Evolutionary conservation across 2,329 filamentous ascomycete genomes (phyloP).

Genomic region (Lithohypha guttulata): DNA sequence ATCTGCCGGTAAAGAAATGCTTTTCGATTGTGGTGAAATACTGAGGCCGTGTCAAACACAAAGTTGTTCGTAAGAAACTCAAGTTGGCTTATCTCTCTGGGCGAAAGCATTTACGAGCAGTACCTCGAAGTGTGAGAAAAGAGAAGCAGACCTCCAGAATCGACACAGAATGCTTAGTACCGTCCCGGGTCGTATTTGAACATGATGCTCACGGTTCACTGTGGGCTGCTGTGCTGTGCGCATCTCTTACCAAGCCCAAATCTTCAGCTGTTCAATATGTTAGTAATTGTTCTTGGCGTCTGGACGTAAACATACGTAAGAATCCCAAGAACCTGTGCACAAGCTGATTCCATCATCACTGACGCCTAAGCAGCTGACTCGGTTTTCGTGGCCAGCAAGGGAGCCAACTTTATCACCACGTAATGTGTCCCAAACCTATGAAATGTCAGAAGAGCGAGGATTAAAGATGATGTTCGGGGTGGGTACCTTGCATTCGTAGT

Average conservation of each 20-base stretch:
- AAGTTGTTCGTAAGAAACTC: too few relatives aligned
- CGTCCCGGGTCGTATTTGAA: too few relatives aligned
- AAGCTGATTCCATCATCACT: constrained; percentile 98
- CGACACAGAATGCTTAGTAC: too few relatives aligned
- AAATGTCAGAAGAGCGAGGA: constrained; percentile 19
- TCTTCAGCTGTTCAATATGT: constrained; percentile 56
- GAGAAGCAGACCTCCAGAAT: too few relatives aligned
- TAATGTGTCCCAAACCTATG: constrained; percentile 94
- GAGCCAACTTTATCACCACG: constrained; percentile 95
- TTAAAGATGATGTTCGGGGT: neutral
- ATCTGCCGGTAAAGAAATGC: too few relatives aligned
- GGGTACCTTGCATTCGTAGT: constrained; percentile 98
- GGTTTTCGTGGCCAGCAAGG: constrained; percentile 93
- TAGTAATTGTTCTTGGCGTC: neutral
- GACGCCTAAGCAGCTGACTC: constrained; percentile 95
- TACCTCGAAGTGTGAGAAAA: too few relatives aligned
- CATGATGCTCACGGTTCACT: too few relatives aligned
- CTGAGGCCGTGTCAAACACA: too few relatives aligned
- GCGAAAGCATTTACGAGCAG: too few relatives aligned
- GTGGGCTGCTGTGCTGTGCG: too few relatives aligned
- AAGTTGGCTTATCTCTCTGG: too few relatives aligned
- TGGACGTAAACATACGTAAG: constrained; percentile 60
- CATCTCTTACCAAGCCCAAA: constrained; percentile 72
- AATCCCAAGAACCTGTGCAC: constrained; percentile 99
- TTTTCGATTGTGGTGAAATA: too few relatives aligned